These are phyloP conservation scores for Hansenula anomala DNA, from an alignment of 1,139 yeast species.

Conservation along the genomic window DNA sequence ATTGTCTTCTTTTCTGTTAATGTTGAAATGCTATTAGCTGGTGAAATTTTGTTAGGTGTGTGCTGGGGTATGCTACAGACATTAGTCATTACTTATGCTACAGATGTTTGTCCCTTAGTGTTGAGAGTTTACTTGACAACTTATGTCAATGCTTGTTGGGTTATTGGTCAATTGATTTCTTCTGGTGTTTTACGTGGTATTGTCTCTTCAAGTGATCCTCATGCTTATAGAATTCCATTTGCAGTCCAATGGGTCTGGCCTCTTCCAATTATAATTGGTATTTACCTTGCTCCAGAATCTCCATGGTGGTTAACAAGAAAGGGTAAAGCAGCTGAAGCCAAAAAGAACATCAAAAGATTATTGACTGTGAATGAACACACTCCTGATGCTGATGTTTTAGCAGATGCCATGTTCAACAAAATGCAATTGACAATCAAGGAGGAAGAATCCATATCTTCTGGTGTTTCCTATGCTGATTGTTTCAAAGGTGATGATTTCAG, in stretches of 20 bases:
- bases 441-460: slow-evolving; percentile 17
- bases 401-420: slow-evolving; percentile 21
- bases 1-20: slow-evolving; percentile 21
- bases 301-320: slow-evolving; percentile 2
- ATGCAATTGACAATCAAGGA: slow-evolving; percentile 29
- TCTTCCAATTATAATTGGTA: slow-evolving; percentile 8
- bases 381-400: slow-evolving; percentile 12
- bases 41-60: slow-evolving; percentile 22
- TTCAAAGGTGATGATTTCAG: slow-evolving; percentile 42
- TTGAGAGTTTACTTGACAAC: slow-evolving; percentile 23
- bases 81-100: slow-evolving; percentile 16
- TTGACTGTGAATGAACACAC: slow-evolving; percentile 6
- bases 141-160: slow-evolving; percentile 17
- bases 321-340: slow-evolving; percentile 4
- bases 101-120: slow-evolving; percentile 24
- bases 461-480: slow-evolving; percentile 36
- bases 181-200: slow-evolving; percentile 6
- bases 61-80: slow-evolving; percentile 18
- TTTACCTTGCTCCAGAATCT: slow-evolving; percentile 1
- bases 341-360: slow-evolving; percentile 10
- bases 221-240: slow-evolving; percentile 21
- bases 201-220: slow-evolving; percentile 14
- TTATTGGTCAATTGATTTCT: slow-evolving; percentile 24
- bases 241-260: slow-evolving; percentile 3
- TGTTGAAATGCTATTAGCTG: slow-evolving; percentile 23